phyloP scores from a whole-genome alignment of 23 red algal species.

The Gracilariopsis chorda region DNA sequence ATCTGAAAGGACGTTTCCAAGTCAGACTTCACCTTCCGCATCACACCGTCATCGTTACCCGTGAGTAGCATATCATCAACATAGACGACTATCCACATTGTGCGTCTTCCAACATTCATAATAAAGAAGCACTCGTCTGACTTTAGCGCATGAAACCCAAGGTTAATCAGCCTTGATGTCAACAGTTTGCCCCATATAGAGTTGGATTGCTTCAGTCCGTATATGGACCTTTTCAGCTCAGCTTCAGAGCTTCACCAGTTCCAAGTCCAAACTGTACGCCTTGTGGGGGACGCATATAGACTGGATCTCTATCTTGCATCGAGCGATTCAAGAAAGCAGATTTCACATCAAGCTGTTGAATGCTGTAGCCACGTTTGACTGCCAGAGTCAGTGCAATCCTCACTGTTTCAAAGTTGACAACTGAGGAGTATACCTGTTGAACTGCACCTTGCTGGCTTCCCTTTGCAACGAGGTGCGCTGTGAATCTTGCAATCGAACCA shows the following conservation, averaged over 20 bases:
- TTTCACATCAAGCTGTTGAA: constrained; percentile 3
- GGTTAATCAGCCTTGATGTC: not conserved
- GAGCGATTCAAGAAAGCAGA: not conserved
- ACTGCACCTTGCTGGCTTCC: not conserved
- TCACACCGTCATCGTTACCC: not conserved
- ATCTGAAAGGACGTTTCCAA: not conserved
- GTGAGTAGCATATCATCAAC: not conserved
- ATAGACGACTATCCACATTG: not conserved
- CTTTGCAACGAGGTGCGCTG: not conserved
- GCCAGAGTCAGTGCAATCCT: not conserved
- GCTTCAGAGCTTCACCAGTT: not conserved
- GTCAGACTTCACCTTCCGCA: not conserved
- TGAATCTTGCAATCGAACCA: not conserved
- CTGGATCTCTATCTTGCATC: not conserved
- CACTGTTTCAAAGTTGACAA: not conserved
- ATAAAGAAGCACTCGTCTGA: not conserved
- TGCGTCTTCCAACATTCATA: not conserved
- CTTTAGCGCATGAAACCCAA: not conserved
- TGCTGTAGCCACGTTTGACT: too few relatives aligned
- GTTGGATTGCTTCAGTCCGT: not conserved
- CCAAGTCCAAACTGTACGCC: not conserved
- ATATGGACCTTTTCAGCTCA: not conserved
- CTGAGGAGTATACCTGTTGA: not conserved
- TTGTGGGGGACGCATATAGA: not conserved
- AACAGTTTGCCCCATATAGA: not conserved